Base-by-base conservation (phyloP, 495 filamentous ascomycete species). In the Choiromyces venosus region DNA sequence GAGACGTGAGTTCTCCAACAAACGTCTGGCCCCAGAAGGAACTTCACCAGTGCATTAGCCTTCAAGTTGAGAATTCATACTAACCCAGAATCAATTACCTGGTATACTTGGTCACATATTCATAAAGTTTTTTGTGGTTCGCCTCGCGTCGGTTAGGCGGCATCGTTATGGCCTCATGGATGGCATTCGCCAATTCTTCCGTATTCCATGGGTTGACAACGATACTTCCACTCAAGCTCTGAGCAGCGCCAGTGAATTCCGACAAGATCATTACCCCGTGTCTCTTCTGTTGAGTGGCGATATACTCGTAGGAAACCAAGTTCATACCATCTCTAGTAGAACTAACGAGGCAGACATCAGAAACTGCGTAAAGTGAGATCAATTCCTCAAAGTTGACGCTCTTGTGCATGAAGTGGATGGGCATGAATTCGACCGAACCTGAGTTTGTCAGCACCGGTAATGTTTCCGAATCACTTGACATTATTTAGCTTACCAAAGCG, bases 21-120 rank as follows among this genome's bases (percentile, higher is more conserved):
- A 99, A 97, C 69, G 90, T 92, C 80, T 94, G 87, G n/a, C 94
- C 95, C 94, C 94, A 99, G 89, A 96, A 97, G 16, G 94, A 92
- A 83, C 92, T 96, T 68, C 40, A 70, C 21, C 7, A 4, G 4
- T 36, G 71, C 0, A 70, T 82, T 39, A 82, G 65, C 29, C 72
- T n/a, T 25, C 71, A 16, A 29, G 40, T 29, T 19, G n/a, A 18
- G 18, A 39, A 6, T 14, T 36, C 10, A 0, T n/a, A n/a, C 65
- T 56, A 21, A 42, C 74, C 64, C 68, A 66, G 10, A 73, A 33
- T 4, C 18, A 66, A 84, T 67, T 82, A 88, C 87, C 89, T 91
- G 0, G 94, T 97, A 82, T 97, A 94, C 79, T 91, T 93, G 80
- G 91, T 92, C 69, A 97, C 90, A 78, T 97, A 97, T 79, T 89